phyloP scores from a whole-genome alignment of 257 asterid species.

The Rauvolfia tetraphylla region DNA sequence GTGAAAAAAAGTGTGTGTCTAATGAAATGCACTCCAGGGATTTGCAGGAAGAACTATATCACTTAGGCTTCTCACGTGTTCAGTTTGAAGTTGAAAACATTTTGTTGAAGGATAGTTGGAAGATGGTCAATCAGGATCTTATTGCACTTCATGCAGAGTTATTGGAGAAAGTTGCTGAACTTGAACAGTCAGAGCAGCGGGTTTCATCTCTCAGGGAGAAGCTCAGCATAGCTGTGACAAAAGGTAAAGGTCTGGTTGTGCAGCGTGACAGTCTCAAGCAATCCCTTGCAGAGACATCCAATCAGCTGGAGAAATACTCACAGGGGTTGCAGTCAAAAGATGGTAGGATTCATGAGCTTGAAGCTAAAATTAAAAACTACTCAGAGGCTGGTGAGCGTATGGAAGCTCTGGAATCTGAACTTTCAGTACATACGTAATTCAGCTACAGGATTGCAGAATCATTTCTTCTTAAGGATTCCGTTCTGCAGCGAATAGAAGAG shows the following conservation, averaged over 20 bases:
- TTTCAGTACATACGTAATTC: conserved; percentile 96
- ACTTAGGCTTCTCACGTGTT: conserved; percentile 40
- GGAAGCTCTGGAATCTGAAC: conserved; percentile 98
- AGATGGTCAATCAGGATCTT: conserved; percentile 44
- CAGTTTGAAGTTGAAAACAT: conserved; percentile 66
- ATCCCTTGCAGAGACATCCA: conserved; percentile 70
- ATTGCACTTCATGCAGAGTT: conserved; percentile 45
- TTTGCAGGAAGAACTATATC: conserved; percentile 55
- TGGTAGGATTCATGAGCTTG: conserved; percentile 70
- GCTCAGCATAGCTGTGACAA: conserved; percentile 90
- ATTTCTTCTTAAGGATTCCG: conserved; percentile 94
- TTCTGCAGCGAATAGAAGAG: conserved; percentile 94
- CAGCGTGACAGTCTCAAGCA: conserved; percentile 96
- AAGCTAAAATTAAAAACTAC: conserved; percentile 73
- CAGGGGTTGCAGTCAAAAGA: conserved; percentile 80
- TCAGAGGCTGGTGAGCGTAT: conserved; percentile 97
- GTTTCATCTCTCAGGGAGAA: conserved; percentile 90
- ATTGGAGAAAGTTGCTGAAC: conserved; percentile 64
- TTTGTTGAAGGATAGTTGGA: conserved; percentile 60
- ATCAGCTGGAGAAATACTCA: conserved; percentile 65
- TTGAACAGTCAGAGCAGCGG: conserved; percentile 91
- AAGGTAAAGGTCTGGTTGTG: conserved; percentile 88
- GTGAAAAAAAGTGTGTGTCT: conserved; percentile 25
- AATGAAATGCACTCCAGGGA: conserved; percentile 52
- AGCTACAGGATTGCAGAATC: conserved; percentile 89